Conservation (phyloP, 176 grass and related monocot genomes). For the Musa acuminata region DNA sequence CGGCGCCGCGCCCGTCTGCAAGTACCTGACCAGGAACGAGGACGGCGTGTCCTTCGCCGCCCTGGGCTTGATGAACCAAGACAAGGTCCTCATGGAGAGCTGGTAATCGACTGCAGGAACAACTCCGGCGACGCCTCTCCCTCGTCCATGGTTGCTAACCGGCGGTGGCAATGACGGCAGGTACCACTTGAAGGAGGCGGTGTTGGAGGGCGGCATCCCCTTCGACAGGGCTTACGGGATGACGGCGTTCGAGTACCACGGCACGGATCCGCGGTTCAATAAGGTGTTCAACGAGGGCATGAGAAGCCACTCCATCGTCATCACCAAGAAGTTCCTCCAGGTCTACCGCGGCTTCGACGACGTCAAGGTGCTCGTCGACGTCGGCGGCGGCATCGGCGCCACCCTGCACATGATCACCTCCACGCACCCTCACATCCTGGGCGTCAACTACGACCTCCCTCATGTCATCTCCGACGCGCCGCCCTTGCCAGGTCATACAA, state of each 20-base stretch:
- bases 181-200: conserved; percentile 78
- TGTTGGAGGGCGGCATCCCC: conserved; percentile 74
- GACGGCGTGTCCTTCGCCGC: conserved; percentile 76
- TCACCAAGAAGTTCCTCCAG: conserved; percentile 74
- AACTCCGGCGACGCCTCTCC: no score
- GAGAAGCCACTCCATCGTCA: conserved; percentile 68
- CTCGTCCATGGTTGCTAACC: no score
- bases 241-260: conserved; percentile 79
- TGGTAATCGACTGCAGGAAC: conserved; percentile 27
- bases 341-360: conserved; percentile 61
- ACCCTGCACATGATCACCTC: conserved; percentile 56
- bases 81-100: conserved; percentile 88
- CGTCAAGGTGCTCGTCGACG: conserved; percentile 54
- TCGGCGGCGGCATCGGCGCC: conserved; percentile 77
- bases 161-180: conserved; percentile 7
- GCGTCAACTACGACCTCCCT: conserved; percentile 82
- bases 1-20: conserved; percentile 48
- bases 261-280: conserved; percentile 72
- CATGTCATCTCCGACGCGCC: conserved; percentile 85
- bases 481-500: conserved; percentile 40
- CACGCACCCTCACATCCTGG: conserved; percentile 33
- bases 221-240: conserved; percentile 93
- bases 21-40: conserved; percentile 72
- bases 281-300: conserved; percentile 96
- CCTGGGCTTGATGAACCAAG: conserved; percentile 78